Evolutionary conservation across 148 eudicot species (phyloP), one percentile per base, ranked within the genome.

Genomic region (Diospyros lotus): DNA sequence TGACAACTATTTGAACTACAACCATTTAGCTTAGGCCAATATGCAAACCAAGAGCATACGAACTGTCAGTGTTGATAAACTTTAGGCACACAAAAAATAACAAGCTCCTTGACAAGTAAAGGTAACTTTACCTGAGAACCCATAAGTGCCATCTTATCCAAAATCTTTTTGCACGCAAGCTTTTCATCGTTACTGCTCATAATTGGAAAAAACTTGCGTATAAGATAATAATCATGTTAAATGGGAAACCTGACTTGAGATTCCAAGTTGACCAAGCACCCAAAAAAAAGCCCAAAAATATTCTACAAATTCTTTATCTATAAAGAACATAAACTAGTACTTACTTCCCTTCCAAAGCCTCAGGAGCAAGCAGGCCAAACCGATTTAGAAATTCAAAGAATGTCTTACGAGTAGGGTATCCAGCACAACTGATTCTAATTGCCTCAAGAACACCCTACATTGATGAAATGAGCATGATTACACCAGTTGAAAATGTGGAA

Each of bases 371-470:
- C 83, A 89, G 85, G 59, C 88, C 82, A 73, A 95, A 95, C 41
- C 99, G 92, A 77, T 75, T 82, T 50, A 90, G 80, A 77, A 95
- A 95, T 69, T 92, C 97, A 69, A 76, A 89, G 86, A 95, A 95
- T 45, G 90, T 82, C 84, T 89, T 88, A 45, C 90, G 89, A 70
- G 99, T 92, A 18, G 99, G 99, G 83, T 92, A 95, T 67, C 99
- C 99, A 69, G 99, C 94, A 81, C 92, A 87, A 80, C 99, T 95
- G 66, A 95, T 92, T 81, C 96, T 91, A 78, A 95, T 95, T 79
- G 97, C 99, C 85, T 95, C 97, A 66, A 95, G 87, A 82, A 95
- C 99, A 85, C 99, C 99, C 99, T 95, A 79, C 73, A 84, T 78
- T 74, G 58, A 84, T 5, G 71, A 82, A 71, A 59, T 76, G 72